These are phyloP conservation scores for Globisporangium acanthophoron DNA, from an alignment of 352 stramenopile species.

Conservation along the genomic window DNA sequence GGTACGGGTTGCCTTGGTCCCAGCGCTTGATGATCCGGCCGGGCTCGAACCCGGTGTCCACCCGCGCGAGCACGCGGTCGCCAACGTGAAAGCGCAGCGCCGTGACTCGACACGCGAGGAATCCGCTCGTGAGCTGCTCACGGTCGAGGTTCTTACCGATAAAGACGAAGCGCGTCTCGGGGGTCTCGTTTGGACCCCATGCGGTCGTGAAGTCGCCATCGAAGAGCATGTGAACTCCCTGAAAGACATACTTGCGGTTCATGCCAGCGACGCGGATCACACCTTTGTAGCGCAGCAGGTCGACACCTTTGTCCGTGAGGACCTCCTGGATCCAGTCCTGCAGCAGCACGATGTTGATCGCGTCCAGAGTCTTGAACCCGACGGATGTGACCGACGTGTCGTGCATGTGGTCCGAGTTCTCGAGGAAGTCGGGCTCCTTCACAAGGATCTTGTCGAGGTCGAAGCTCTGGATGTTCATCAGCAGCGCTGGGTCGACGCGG, in stretches of 20 bases:
- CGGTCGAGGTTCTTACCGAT: conserved; percentile 90
- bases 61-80: conserved; percentile 34
- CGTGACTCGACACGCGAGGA: conserved; percentile 34
- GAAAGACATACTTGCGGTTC: conserved; percentile 93
- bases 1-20: conserved; percentile 46
- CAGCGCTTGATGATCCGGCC: conserved; percentile 37
- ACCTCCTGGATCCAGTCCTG: conserved; percentile 96
- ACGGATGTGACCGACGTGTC: conserved; percentile 40
- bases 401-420: conserved; percentile 29
- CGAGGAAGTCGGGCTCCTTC: conserved; percentile 49
- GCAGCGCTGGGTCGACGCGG: conserved; percentile 26
- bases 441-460: conserved; percentile 44
- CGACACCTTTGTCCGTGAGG: conserved; percentile 80
- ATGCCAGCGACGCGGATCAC: conserved; percentile 91
- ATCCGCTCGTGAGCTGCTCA: conserved; percentile 36
- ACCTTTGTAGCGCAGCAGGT: conserved; percentile 94
- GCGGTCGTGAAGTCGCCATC: conserved; percentile 85
- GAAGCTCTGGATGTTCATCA: conserved; percentile 47
- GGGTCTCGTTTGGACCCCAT: conserved; percentile 76
- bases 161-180: conserved; percentile 93
- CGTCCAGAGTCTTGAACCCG: conserved; percentile 26
- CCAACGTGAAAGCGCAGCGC: conserved; percentile 37
- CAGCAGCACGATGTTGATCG: conserved; percentile 89
- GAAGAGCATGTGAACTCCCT: conserved; percentile 96
- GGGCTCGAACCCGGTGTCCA: conserved; percentile 30